phyloP scores from a whole-genome alignment of 257 asterid genomes.

The Eucommia ulmoides region DNA sequence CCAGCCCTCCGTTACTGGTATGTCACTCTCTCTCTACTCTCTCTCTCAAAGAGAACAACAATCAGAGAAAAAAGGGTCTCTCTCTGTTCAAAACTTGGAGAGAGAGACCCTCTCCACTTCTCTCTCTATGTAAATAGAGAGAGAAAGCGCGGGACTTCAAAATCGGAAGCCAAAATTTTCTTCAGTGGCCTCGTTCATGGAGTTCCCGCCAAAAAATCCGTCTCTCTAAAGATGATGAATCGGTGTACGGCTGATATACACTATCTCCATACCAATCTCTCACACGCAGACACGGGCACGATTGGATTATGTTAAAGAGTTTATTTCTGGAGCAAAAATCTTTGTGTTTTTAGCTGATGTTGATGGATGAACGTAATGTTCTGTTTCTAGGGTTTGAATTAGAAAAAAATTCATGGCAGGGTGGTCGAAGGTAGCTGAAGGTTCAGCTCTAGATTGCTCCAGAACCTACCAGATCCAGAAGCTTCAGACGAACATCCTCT shows the following conservation, averaged over 20 bases:
- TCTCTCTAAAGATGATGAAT: background rate
- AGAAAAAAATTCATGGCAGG: constrained; percentile 47
- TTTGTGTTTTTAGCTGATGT: no score
- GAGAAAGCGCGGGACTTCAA: constrained; percentile 42
- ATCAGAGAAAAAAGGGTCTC: constrained; percentile 23
- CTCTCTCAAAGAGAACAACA: no score
- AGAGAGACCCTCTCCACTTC: constrained; percentile 13
- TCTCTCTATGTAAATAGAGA: constrained; percentile 10
- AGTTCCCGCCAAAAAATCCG: background rate
- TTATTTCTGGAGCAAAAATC: background rate
- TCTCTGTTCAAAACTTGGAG: constrained; percentile 33
- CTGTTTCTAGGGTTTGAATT: constrained; percentile 38
- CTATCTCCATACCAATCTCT: no score
- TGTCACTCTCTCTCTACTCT: constrained; percentile 15
- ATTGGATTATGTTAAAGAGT: no score
- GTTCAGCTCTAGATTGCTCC: constrained; percentile 25
- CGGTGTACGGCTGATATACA: background rate
- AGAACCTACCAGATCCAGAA: constrained; percentile 10
- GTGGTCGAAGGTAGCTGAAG: constrained; percentile 33
- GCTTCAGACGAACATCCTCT: background rate
- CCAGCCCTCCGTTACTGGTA: constrained; percentile 41
- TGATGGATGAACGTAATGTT: constrained; percentile 4
- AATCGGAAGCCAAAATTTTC: constrained; percentile 21
- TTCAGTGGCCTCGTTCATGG: constrained; percentile 1
- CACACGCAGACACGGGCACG: background rate